Evolutionary conservation across 805 yeast species (phyloP), one percentile per base, ranked within the genome.

Genomic region (Yamadazyma philogaea): DNA sequence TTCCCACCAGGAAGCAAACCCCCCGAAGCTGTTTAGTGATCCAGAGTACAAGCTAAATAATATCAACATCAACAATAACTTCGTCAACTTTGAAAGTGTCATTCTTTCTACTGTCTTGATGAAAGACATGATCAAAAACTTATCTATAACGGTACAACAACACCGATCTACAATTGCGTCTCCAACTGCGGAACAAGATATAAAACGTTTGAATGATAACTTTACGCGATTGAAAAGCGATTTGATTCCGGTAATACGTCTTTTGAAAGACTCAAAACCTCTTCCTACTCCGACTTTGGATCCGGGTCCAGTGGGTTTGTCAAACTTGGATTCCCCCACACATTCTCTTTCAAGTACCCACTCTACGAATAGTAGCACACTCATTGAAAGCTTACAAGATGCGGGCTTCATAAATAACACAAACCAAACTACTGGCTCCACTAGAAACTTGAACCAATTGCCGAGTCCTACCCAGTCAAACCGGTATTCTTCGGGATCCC

Each of bases 191-290:
- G 43, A 38, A 18, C 49, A 44, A 26, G 73, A 70, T 28, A 46
- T 68, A 42, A 68, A 66, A 46, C 64, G 61, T 46, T 66, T 84
- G 37, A 64, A 65, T 40, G 86, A 81, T 18, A 75, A 74, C 52
- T 76, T 81, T 55, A 62, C 67, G 35, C 70, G 77, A 52, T 67
- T 84, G 48, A 70, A 83, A 39, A 79, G 81, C 34, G 90, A 84
- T 47, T 61, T 84, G 50, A 63, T 80, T 32, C 90, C 89, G 1
- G 71, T 82, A 6, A 70, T 81, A 42, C 72, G 82, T 43, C 66
- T 77, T 37, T 67, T 77, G 35, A 84, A 84, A 53, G 89, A 84
- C 58, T 63, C 77, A 48, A 75, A 79, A 52, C 88, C 87, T 4
- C 66, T 83, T 39, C 88, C 88, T 0, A 78, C 84, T 0, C 88